These are phyloP conservation scores for Lipomyces chichibuensis DNA, from an alignment of 805 yeast species.

Conservation along the genomic window DNA sequence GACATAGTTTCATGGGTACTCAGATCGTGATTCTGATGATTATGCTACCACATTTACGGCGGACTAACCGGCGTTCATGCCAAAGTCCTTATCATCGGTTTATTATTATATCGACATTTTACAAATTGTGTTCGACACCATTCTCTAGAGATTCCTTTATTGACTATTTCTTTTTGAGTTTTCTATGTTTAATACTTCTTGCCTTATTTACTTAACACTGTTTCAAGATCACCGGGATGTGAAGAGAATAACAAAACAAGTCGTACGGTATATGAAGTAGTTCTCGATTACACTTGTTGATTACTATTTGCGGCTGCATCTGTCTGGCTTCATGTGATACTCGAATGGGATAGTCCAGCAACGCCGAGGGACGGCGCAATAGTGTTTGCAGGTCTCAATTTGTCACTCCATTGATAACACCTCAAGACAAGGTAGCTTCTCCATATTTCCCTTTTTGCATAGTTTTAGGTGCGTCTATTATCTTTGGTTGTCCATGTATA, in stretches of 20 bases:
- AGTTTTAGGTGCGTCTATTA: not conserved
- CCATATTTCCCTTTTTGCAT: not conserved
- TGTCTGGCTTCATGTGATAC: not conserved
- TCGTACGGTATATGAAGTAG: not conserved
- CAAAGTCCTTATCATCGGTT: not conserved
- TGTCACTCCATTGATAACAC: not conserved
- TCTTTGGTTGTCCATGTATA: not conserved
- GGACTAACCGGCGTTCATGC: not conserved
- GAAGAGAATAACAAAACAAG: not conserved
- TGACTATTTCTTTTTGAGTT: not conserved
- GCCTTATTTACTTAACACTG: not conserved
- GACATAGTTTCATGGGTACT: not conserved
- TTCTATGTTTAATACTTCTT: not conserved
- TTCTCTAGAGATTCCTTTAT: not conserved
- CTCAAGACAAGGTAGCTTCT: not conserved
- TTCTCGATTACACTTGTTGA: not conserved
- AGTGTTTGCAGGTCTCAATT: not conserved
- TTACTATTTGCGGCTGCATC: not conserved
- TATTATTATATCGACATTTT: not conserved
- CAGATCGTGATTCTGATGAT: not conserved
- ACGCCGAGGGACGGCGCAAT: not conserved
- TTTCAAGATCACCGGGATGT: not conserved
- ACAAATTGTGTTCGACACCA: not conserved
- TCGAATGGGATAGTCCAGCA: not conserved
- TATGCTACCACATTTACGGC: not conserved